Percentiles rank a stretch among this genome's conserved stretches.
phyloP scores from a whole-genome alignment of 1,139 yeast species.

The Scheffersomyces insectosa region DNA sequence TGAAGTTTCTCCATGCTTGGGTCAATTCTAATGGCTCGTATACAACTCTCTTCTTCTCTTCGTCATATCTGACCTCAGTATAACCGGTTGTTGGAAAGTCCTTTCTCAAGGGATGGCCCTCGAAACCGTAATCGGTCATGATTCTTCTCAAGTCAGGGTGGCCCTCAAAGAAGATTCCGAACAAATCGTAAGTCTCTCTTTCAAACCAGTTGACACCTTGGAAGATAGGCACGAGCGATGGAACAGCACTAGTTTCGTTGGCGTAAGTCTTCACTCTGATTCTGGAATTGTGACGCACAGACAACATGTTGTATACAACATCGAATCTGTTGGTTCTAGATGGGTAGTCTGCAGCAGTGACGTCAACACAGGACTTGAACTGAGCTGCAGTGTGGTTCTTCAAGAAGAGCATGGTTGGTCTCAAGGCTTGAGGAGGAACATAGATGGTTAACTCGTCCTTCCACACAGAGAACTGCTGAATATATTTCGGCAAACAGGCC shows the following conservation, averaged over 20 bases:
- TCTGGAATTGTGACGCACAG: constrained; percentile 83
- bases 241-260: constrained; percentile 78
- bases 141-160: constrained; percentile 91
- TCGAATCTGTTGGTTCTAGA: constrained; percentile 83
- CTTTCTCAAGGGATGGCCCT: constrained; percentile 88
- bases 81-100: constrained; percentile 93
- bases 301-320: constrained; percentile 79
- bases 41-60: constrained; percentile 85
- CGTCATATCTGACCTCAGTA: constrained; percentile 87
- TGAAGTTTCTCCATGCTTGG: constrained; percentile 89
- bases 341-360: constrained; percentile 88
- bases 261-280: constrained; percentile 90
- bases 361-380: constrained; percentile 75
- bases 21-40: constrained; percentile 89
- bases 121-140: constrained; percentile 90
- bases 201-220: constrained; percentile 91
- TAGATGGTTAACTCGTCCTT: constrained; percentile 81
- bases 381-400: constrained; percentile 81
- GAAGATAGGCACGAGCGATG: constrained; percentile 67
- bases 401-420: constrained; percentile 69
- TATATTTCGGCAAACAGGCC: constrained; percentile 77
- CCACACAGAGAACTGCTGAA: constrained; percentile 88
- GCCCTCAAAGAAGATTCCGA: constrained; percentile 82
- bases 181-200: constrained; percentile 85
- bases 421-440: constrained; percentile 73